Conservation (phyloP, 2,329 filamentous ascomycete species). For the Cercospora janseana region DNA sequence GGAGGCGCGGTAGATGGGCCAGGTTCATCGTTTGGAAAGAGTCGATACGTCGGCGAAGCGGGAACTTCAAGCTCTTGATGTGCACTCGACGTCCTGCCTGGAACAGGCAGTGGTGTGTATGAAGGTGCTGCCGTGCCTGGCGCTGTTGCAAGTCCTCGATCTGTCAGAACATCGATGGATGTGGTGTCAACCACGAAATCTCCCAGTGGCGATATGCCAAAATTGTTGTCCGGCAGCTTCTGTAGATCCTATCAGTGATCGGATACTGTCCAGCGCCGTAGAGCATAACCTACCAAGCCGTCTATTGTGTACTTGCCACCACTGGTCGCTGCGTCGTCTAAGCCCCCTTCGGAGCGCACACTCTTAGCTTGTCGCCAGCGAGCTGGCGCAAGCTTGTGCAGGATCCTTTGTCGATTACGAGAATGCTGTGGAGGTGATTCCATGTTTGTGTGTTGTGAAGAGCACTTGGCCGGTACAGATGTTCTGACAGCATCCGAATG, state of each 20-base stretch:
- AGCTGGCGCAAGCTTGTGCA: constrained; percentile 11
- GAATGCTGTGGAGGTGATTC: background rate
- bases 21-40: constrained; percentile 1
- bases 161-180: background rate
- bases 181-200: background rate
- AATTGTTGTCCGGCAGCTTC: background rate
- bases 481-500: too few species aligned
- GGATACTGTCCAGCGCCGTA: background rate
- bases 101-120: constrained; percentile 23
- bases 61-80: background rate
- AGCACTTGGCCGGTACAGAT: too few species aligned
- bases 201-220: constrained; percentile 2
- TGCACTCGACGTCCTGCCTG: constrained; percentile 19
- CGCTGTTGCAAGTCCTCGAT: background rate
- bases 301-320: background rate
- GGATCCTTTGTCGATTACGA: constrained; percentile 11
- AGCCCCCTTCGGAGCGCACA: constrained; percentile 8
- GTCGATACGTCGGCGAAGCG: background rate
- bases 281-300: background rate
- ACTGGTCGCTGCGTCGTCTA: background rate
- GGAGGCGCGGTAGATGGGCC: background rate
- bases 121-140: constrained; percentile 11
- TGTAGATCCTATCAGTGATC: background rate
- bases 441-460: too few species aligned
- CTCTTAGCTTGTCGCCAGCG: constrained; percentile 12